A percentile compares a stretch with the other conserved stretches of the same genome.
These are phyloP conservation scores for Linum tenue DNA, from an alignment of 345 rosid genomes.

Conservation along the genomic window DNA sequence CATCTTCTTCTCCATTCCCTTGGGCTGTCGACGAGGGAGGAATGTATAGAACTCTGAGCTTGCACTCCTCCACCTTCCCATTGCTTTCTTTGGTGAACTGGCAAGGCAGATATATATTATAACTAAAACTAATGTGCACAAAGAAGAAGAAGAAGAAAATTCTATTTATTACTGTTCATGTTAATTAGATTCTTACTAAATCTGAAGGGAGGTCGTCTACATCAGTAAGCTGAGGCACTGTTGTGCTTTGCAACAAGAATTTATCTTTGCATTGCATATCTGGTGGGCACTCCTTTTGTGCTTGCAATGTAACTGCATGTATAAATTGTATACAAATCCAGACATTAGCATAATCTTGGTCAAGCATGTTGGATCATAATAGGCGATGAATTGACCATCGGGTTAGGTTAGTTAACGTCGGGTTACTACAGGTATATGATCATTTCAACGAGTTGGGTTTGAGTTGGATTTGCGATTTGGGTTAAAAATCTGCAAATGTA, in stretches of 20 bases:
- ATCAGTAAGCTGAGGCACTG: constrained; percentile 61
- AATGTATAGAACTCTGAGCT: constrained; percentile 69
- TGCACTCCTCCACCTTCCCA: constrained; percentile 68
- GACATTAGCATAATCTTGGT: too few relatives aligned
- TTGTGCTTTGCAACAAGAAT: constrained; percentile 85
- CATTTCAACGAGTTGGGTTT: not conserved
- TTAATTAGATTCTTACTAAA: constrained; percentile 39
- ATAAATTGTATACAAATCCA: not conserved
- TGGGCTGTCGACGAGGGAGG: constrained; percentile 33
- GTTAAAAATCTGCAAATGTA: too few relatives aligned
- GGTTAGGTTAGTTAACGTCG: not conserved
- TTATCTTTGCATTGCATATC: constrained; percentile 97
- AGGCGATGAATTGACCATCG: not conserved
- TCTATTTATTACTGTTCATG: too few relatives aligned
- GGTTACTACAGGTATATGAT: not conserved
- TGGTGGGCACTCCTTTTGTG: constrained; percentile 65
- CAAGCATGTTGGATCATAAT: too few relatives aligned
- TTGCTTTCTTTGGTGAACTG: constrained; percentile 66
- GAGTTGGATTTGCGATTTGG: too few relatives aligned
- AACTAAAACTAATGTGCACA: not conserved
- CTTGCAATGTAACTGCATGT: constrained; percentile 80
- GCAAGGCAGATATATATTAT: too few relatives aligned
- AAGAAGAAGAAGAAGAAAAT: too few relatives aligned
- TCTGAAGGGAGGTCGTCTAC: constrained; percentile 80
- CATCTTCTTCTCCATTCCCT: constrained; percentile 44